Evolutionary conservation across 2,329 filamentous ascomycete species (phyloP).

Genomic region (Chrysosporium keratinophilum): DNA sequence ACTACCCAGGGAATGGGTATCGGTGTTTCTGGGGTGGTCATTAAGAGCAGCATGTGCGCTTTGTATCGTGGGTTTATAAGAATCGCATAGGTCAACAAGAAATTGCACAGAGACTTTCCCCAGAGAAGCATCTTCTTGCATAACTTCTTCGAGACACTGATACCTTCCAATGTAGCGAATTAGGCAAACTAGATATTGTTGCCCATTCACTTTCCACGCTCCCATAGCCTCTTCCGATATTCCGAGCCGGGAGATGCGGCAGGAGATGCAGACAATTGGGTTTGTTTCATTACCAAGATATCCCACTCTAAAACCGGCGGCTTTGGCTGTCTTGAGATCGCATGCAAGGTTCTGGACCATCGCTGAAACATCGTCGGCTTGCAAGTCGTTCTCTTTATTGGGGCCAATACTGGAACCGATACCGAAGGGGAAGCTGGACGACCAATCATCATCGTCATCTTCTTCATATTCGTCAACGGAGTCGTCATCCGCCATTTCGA

Average conservation of each 20-base stretch:
- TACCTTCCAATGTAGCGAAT: slow-evolving; percentile 57
- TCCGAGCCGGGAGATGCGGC: slow-evolving; percentile 57
- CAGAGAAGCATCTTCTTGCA: slow-evolving; percentile 31
- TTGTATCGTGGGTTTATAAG: slow-evolving; percentile 57
- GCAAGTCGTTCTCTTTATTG: background rate
- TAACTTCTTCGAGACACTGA: slow-evolving; percentile 46
- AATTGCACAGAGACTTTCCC: slow-evolving; percentile 43
- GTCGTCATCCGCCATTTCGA: slow-evolving; percentile 17
- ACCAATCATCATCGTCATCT: slow-evolving; percentile 23
- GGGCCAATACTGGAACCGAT: background rate
- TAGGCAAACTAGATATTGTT: slow-evolving; percentile 64
- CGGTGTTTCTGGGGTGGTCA: slow-evolving; percentile 31
- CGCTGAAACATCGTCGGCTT: background rate
- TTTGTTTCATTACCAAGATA: slow-evolving; percentile 45
- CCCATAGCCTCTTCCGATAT: slow-evolving; percentile 64
- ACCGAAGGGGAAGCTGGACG: slow-evolving; percentile 14
- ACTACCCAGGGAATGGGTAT: background rate
- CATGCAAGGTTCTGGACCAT: slow-evolving; percentile 37
- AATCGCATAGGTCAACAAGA: slow-evolving; percentile 58
- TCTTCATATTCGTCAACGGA: slow-evolving; percentile 23
- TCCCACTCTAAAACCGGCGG: slow-evolving; percentile 61
- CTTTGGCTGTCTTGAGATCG: slow-evolving; percentile 53
- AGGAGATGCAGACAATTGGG: slow-evolving; percentile 54
- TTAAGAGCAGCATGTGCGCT: slow-evolving; percentile 40
- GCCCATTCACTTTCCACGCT: slow-evolving; percentile 60